Conservation (phyloP, 1,284 basidiomycete species). For the Fomitiporia mediterranea region DNA sequence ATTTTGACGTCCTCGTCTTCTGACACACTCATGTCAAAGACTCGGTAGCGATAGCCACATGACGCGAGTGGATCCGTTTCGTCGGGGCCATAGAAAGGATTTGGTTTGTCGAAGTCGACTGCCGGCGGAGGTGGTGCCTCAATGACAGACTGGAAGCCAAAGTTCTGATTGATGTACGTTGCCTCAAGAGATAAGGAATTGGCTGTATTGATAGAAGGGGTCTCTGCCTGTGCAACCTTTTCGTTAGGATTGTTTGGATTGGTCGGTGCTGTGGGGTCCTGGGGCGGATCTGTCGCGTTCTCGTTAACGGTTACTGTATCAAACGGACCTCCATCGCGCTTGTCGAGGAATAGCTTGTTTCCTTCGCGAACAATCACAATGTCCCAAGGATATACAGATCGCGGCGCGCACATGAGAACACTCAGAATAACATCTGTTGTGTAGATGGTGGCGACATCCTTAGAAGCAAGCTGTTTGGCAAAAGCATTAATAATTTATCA, state of each 20-base stretch:
- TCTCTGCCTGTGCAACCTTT: constrained; percentile 58
- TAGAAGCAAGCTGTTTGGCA: constrained; percentile 61
- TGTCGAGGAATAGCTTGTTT: constrained; percentile 94
- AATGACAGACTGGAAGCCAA: constrained; percentile 91
- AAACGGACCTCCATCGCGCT: constrained; percentile 96
- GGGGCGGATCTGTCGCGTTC: constrained; percentile 94
- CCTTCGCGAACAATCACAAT: constrained; percentile 94
- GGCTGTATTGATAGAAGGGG: constrained; percentile 86
- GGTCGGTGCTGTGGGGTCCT: constrained; percentile 63
- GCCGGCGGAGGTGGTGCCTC: constrained; percentile 61
- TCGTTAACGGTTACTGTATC: constrained; percentile 99
- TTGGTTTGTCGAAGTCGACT: constrained; percentile 77
- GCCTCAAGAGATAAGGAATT: constrained; percentile 95
- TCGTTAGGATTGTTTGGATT: constrained; percentile 73
- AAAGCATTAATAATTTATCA: constrained; percentile 18
- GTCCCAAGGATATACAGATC: constrained; percentile 99
- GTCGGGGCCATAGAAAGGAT: constrained; percentile 94
- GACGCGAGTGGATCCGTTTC: constrained; percentile 94
- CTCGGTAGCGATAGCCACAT: constrained; percentile 94
- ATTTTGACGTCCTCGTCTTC: constrained; percentile 91
- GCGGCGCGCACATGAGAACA: constrained; percentile 92
- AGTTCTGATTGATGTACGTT: constrained; percentile 99
- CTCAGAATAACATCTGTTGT: constrained; percentile 95
- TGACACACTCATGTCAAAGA: constrained; percentile 89
- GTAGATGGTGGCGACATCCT: constrained; percentile 81